Evolutionary conservation across 2,329 filamentous ascomycete species (phyloP), one percentile per base, ranked within the genome.

Genomic region (Biscogniauxia marginata): DNA sequence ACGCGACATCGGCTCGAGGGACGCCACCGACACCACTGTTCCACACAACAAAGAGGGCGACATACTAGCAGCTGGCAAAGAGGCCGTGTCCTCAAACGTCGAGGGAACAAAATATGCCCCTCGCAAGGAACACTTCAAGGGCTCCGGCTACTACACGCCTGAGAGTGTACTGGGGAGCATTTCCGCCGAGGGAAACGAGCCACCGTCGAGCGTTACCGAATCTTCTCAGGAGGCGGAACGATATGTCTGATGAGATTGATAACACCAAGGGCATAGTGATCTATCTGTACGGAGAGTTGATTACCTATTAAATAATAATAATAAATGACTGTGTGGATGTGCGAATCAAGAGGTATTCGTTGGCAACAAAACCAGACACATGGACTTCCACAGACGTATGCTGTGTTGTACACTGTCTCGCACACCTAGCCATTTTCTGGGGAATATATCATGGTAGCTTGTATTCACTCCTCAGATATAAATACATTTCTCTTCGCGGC

Each of bases 151-250:
- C 56, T 74, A 79, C 55, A 61, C 57, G 1, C 71, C 73, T 0
- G 74, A 79, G 69, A 69, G 65, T 19, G 75, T 78, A 22, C 74
- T 75, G 5, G 76, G 77, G 18, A 74, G 73, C 58, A 73, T 73
- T 49, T 73, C 76, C 1, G 75, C 75, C 1, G 73, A 77, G 66
- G 74, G 74, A 0, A 67, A 74, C 52, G 63, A 79, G 48, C 65
- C 77, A 8, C 77, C 76, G 0, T 67, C 65, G 47, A 79, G 74
- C 30, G 75, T 76, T 44, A 70, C 71, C 2, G 65, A 79, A 64
- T 62, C 71, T 3, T 69, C 67, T 7, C 49, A 60, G 24, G 69
- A 71, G 59, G 59, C 68, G 20, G 68, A 67, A 57, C 46, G 55
- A 22, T 64, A 62, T 23, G 53, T 50, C 23, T 61, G 56, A 44